Evolutionary conservation across 2,329 filamentous ascomycete species (phyloP).

Genomic region (Microcera coccophila): DNA sequence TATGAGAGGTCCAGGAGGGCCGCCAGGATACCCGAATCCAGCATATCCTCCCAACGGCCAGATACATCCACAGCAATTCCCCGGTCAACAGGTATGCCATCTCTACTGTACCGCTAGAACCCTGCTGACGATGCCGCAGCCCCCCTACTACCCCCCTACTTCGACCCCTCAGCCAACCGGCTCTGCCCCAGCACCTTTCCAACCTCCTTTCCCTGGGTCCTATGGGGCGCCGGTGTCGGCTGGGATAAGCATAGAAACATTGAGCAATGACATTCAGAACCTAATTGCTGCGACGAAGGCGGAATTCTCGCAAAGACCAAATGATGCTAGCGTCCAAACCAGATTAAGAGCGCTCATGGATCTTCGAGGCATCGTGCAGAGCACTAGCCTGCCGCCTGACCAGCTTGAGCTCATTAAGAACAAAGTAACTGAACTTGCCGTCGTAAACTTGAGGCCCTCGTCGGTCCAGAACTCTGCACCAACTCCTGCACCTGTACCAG

Average conservation of each 20-base stretch:
- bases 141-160: slow-evolving; percentile 34
- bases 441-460: slow-evolving; percentile 56
- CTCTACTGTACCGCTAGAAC: slow-evolving; percentile 6
- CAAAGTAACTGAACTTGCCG: slow-evolving; percentile 72
- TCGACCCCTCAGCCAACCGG: slow-evolving; percentile 38
- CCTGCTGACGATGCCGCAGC: slow-evolving; percentile 11
- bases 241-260: slow-evolving; percentile 63
- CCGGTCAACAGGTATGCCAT: slow-evolving; percentile 28
- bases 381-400: slow-evolving; percentile 71
- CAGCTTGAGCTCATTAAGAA: slow-evolving; percentile 81
- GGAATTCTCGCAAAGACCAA: slow-evolving; percentile 71
- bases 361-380: slow-evolving; percentile 70
- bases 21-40: slow-evolving; percentile 25
- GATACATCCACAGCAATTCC: slow-evolving; percentile 17
- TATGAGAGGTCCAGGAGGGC: slow-evolving; percentile 28
- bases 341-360: slow-evolving; percentile 82
- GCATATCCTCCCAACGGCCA: slow-evolving; percentile 30
- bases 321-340: slow-evolving; percentile 71
- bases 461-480: slow-evolving; percentile 40
- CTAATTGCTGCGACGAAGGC: slow-evolving; percentile 69
- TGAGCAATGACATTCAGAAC: slow-evolving; percentile 79
- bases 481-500: slow-evolving; percentile 37
- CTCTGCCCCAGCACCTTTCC: slow-evolving; percentile 38
- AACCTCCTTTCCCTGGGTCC: slow-evolving; percentile 38
- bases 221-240: slow-evolving; percentile 36